phyloP scores from a whole-genome alignment of 1,284 basidiomycete genomes.

The Fereydounia khargensis region DNA sequence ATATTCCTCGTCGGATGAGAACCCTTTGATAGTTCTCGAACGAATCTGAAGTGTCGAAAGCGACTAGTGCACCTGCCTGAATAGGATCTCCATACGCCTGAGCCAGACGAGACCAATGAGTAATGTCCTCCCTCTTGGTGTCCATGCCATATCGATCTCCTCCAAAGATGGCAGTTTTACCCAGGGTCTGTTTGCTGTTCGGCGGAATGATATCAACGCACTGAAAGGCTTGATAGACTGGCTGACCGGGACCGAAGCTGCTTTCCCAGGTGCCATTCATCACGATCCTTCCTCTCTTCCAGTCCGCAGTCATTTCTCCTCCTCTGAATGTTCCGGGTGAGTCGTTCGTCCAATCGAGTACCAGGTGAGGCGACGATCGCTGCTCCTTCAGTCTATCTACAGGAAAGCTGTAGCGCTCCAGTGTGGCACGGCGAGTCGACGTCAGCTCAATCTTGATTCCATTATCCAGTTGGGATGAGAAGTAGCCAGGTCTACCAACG shows the following conservation, averaged over 20 bases:
- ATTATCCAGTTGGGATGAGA: slow-evolving; percentile 42
- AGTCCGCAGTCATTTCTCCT: slow-evolving; percentile 32
- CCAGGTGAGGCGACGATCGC: slow-evolving; percentile 24
- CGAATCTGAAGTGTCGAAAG: slow-evolving; percentile 4
- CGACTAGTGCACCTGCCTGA: slow-evolving; percentile 41
- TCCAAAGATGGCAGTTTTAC: slow-evolving; percentile 35
- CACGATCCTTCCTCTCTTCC: slow-evolving; percentile 22
- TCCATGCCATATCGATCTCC: slow-evolving; percentile 39
- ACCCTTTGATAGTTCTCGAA: slow-evolving; percentile 10
- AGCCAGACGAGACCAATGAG: slow-evolving; percentile 21
- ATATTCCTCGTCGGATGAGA: slow-evolving; percentile 35
- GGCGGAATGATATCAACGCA: slow-evolving; percentile 37
- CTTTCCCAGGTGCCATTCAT: slow-evolving; percentile 40
- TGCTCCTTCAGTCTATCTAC: slow-evolving; percentile 10
- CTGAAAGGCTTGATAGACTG: slow-evolving; percentile 31
- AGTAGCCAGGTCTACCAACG: slow-evolving; percentile 42
- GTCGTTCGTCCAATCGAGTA: slow-evolving; percentile 49
- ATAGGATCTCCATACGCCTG: slow-evolving; percentile 18
- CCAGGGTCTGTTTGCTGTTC: slow-evolving; percentile 30
- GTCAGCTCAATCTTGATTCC: slow-evolving; percentile 43
- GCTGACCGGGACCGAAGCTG: slow-evolving; percentile 30
- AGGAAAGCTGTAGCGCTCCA: slow-evolving; percentile 43
- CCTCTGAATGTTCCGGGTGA: slow-evolving; percentile 37
- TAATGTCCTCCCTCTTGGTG: slow-evolving; percentile 23
- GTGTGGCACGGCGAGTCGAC: slow-evolving; percentile 35